Evolutionary conservation across 1,284 basidiomycete genomes (phyloP), one percentile per base, ranked within the genome.

Genomic region (Meira nashicola): DNA sequence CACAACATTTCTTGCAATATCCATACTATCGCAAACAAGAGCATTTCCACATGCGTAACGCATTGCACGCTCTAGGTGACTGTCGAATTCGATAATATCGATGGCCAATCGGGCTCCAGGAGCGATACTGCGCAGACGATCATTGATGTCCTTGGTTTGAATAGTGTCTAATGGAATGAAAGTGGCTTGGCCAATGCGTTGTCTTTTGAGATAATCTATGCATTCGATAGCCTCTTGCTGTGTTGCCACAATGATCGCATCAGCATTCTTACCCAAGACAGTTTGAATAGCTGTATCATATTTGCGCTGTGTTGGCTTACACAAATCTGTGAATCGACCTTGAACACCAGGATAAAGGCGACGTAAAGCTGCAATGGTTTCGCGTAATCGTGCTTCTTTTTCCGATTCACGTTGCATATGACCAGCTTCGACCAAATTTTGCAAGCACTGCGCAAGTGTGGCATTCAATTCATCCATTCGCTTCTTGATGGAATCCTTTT

Each of bases 81-180:
- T 54, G 54, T 69, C 58, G 46, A 65, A 77, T 55, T 77, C 66
- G 19, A 77, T 90, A 19, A 96, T 89, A 74, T 99, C 95, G 21
- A 97, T 88, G 0, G 94, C 95, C 1, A 98, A 83, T 50, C 94
- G 84, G 2, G 93, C 91, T 0, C 93, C 92, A 66, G 89, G 89
- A 8, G 89, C 89, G 70, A 95, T 89, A 17, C 89, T 89, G 39
- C 95, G 87, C 78, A 91, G 90, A 75, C 92, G 92, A 80, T 98
- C 95, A 66, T 94, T 93, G 67, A 93, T 84, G 1, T 91, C 87
- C 78, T 94, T 95, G 51, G 89, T 87, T 74, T 92, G 89, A 67
- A 98, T 93, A 1, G 90, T 93, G 78, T 98, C 94, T 11, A 99
- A 86, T 0, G 95, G 95, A 53, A 98, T 88, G 81, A 98, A 98